phyloP scores from a whole-genome alignment of 2,329 filamentous ascomycete species.

The Apiospora rasikravindrae region DNA sequence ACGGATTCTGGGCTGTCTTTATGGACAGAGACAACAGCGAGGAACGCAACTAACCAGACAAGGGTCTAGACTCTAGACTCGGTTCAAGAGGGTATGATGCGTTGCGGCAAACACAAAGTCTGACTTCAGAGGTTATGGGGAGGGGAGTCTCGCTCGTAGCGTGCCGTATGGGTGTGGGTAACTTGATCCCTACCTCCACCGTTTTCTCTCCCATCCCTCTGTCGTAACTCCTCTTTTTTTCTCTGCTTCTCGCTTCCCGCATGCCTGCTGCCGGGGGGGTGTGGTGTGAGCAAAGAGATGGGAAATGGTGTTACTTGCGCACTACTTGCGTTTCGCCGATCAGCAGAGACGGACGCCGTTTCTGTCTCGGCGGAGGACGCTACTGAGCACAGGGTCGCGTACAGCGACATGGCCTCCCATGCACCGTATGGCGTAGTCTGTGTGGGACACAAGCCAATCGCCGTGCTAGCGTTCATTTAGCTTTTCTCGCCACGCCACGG shows the following conservation, averaged over 20 bases:
- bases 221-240: conserved; percentile 9
- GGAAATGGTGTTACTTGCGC: conserved; percentile 19
- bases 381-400: conserved; percentile 25
- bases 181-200: conserved; percentile 17
- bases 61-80: conserved; percentile 15
- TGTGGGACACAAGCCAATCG: conserved; percentile 34
- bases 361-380: conserved; percentile 28
- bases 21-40: conserved; percentile 6
- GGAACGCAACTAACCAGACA: neutral
- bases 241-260: neutral
- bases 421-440: conserved; percentile 35
- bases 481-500: conserved; percentile 30
- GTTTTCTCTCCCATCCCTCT: conserved; percentile 1
- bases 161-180: conserved; percentile 10
- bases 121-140: conserved; percentile 31
- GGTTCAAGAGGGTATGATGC: conserved; percentile 13
- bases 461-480: conserved; percentile 26
- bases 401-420: conserved; percentile 21
- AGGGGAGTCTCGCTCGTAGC: neutral
- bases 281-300: conserved; percentile 26
- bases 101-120: conserved; percentile 22
- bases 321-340: conserved; percentile 29
- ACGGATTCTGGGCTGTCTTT: conserved; percentile 17
- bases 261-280: neutral
- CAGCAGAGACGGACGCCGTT: conserved; percentile 33